Evolutionary conservation across 768 basidiomycete genomes (phyloP), one percentile per base, ranked within the genome.

Genomic region (Boletus speciosus): DNA sequence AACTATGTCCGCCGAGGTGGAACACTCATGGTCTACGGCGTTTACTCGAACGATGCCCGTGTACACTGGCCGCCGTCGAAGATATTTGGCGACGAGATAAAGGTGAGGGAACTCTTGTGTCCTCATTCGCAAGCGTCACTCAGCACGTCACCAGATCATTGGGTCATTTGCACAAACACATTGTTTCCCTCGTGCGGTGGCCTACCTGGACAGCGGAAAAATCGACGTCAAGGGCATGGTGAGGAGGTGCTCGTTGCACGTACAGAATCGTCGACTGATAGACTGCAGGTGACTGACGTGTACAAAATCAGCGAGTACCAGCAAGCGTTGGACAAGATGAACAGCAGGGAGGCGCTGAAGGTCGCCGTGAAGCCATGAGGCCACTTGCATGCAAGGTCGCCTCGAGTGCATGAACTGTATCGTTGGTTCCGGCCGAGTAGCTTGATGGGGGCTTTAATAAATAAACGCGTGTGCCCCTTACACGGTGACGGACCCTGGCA

Each of bases 181-280:
- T 74, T 91, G 90, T 71, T 93, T 95, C 81, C 90, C 90, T 39
- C 83, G 92, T 6, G 90, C 90, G 5, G 84, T 93, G 41, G 85
- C 84, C 3, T 92, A 93, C 66, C 80, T 93, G 27, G 91, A 94
- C 59, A 81, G 81, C 57, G 87, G 89, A 15, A 93, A 89, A 74
- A 76, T 93, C 62, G 85, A 79, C 42, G 81, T 87, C 23, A 84
- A 86, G 66, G 88, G 85, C 21, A 88, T 90, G 76, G 86, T 87
- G 49, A 38, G 55, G 36, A 41, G 23, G 35, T 7, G 14, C 34
- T 45, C 27, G 23, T 34, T 36, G 19, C 23, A 14, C 39, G 12
- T 43, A 35, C 32, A 32, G 19, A 19, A 34, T 6, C 14, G 31
- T n/a, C 29, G n/a, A 16, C 42, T 54, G 21, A 61, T 44, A 15